Evolutionary conservation across 2,329 filamentous ascomycete species (phyloP).

Genomic region (Hortaea werneckii): DNA sequence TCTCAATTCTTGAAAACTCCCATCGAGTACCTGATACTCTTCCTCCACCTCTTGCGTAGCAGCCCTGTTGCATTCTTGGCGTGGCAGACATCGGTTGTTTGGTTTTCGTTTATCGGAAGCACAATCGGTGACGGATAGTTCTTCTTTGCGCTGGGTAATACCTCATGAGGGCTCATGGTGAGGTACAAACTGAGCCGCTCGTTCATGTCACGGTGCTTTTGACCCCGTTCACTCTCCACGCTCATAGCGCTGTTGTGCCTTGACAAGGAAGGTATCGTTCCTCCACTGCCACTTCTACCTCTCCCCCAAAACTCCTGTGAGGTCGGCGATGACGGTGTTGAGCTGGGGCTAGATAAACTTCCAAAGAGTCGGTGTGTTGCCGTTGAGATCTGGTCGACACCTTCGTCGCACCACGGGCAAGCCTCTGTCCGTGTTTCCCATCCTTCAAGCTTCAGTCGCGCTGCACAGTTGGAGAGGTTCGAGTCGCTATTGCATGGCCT

Average conservation of each 20-base stretch:
- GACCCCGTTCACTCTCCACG: conserved; percentile 20
- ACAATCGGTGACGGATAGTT: conserved; percentile 21
- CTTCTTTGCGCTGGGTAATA: conserved; percentile 22
- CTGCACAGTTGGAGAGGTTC: conserved; percentile 38
- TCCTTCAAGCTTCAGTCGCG: conserved; percentile 36
- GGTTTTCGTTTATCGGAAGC: background rate
- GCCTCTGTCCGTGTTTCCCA: conserved; percentile 40
- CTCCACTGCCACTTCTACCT: conserved; percentile 15
- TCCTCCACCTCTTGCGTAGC: conserved; percentile 13
- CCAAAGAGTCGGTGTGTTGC: conserved; percentile 41
- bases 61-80: conserved; percentile 3
- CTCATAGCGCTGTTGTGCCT: conserved; percentile 18
- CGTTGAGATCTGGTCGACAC: conserved; percentile 23
- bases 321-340: conserved; percentile 15
- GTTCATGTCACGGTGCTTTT: conserved; percentile 24
- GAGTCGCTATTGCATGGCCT: conserved; percentile 32
- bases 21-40: conserved; percentile 13
- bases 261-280: conserved; percentile 18
- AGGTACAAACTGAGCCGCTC: conserved; percentile 25
- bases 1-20: conserved; percentile 4
- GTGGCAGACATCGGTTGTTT: conserved; percentile 2
- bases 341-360: conserved; percentile 31
- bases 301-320: conserved; percentile 4
- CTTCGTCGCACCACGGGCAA: conserved; percentile 37
- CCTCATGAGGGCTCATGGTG: conserved; percentile 20